Conservation (phyloP, 2,329 filamentous ascomycete genomes). For the Xylariaceae sp. region DNA sequence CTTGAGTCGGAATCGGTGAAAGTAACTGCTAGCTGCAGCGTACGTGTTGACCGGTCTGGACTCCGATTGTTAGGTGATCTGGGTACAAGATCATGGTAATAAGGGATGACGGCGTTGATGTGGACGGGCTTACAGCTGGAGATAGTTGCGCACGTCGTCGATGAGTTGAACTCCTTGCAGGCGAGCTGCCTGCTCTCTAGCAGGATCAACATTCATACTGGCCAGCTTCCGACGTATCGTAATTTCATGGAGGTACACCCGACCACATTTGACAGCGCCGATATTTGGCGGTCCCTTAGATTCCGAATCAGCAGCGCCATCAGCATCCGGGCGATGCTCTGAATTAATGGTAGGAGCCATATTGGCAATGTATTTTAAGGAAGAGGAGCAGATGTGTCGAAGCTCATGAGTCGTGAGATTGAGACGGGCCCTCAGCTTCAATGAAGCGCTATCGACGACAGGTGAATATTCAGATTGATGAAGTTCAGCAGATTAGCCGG, state of each 20-base stretch:
- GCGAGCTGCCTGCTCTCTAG: constrained; percentile 74
- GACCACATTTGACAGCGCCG: constrained; percentile 34
- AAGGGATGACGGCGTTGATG: background rate
- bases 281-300: constrained; percentile 18
- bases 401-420: too few relatives aligned
- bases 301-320: constrained; percentile 5
- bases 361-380: background rate
- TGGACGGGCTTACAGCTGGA: constrained; percentile 64
- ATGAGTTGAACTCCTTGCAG: constrained; percentile 87
- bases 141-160: constrained; percentile 71
- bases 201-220: constrained; percentile 66
- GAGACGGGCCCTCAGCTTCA: too few relatives aligned
- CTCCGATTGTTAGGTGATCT: constrained; percentile 10
- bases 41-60: constrained; percentile 81
- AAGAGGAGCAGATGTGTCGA: too few relatives aligned
- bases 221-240: constrained; percentile 70
- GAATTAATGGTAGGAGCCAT: constrained; percentile 12
- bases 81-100: background rate
- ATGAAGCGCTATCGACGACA: too few relatives aligned
- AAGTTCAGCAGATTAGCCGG: too few relatives aligned
- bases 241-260: constrained; percentile 79
- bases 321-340: constrained; percentile 11
- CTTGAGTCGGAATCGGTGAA: constrained; percentile 85
- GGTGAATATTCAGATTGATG: too few relatives aligned
- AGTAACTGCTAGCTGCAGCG: constrained; percentile 87